Base-by-base conservation (phyloP, 2,329 filamentous ascomycete genomes). In the Colletotrichum sp. region DNA sequence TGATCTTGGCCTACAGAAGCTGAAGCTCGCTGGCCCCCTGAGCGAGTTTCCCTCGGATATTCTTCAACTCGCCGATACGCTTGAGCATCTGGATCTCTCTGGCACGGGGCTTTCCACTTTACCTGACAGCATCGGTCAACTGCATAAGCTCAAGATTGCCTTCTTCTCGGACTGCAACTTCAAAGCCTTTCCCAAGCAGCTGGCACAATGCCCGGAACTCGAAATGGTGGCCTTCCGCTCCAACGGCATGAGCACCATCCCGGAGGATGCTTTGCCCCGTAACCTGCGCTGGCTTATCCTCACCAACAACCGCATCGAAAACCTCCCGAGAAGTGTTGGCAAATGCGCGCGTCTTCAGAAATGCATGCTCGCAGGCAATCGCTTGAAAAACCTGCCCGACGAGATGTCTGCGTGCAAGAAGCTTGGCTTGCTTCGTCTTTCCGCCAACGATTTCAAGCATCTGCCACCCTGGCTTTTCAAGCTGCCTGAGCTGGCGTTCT, bases 351-450 rank as follows among this genome's bases (percentile, higher is more conserved):
- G 83, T 13, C 81, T 89, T 6, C 85, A 89, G 77, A 88, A 89
- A 79, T 89, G 87, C 78, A 87, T 89, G 86, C 79, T 89, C n/a
- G 84, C 88, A 2, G 87, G 87, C 16, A 89, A 89, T 78, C 80
- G 74, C n/a, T 82, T 89, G 28, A 79, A 76, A 1, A 66, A 64
- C 52, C 80, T 90, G 10, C 88, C 88, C 3, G 78, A 79, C 18
- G 82, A 85, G 67, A 87, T 90, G 87, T 80, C 81, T 6, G 79
- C 79, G n/a, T 89, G 88, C 81, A 82, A 80, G 59, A 85, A 86
- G 73, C 83, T 89, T 44, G 85, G 83, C 8, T 80, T 89, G 39
- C 79, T 89, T 55, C 83, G 88, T 28, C 80, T 89, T 36, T 86
- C 86, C 26, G 83, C 85, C 26, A 90, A 90, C 79, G 77, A 79